Evolutionary conservation across 768 basidiomycete genomes (phyloP).

Genomic region (Mycena rosella): DNA sequence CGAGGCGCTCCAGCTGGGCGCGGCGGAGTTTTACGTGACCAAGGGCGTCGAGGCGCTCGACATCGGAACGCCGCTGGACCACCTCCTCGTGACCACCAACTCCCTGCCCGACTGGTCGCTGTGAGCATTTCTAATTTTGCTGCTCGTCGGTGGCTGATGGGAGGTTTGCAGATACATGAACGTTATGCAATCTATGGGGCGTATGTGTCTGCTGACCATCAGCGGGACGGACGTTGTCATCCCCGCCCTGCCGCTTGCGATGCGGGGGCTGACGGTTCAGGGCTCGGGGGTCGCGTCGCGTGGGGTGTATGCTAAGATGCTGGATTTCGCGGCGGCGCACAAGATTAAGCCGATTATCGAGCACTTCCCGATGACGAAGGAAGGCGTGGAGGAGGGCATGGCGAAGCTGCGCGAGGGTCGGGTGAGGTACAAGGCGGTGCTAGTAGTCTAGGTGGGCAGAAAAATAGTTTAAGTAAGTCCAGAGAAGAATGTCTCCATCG

Average conservation of each 20-base stretch:
- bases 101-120: constrained; percentile 16
- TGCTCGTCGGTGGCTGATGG: neutral
- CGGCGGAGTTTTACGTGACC: constrained; percentile 50
- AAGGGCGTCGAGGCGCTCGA: constrained; percentile 42
- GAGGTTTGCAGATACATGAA: constrained; percentile 7
- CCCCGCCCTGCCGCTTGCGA: constrained; percentile 11
- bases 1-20: constrained; percentile 48
- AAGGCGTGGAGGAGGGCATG: too few species aligned
- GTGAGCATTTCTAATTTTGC: neutral
- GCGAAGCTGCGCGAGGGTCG: too few species aligned
- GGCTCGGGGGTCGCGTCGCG: too few species aligned
- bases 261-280: too few species aligned
- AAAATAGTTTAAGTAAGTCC: too few species aligned
- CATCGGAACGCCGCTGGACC: constrained; percentile 42
- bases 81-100: constrained; percentile 47
- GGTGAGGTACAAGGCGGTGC: too few species aligned
- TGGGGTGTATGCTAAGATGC: too few species aligned
- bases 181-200: constrained; percentile 6
- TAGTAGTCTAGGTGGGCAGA: too few species aligned
- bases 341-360: too few species aligned
- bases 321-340: too few species aligned
- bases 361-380: too few species aligned
- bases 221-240: constrained; percentile 6
- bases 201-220: constrained; percentile 16
- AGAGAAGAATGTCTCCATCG: too few species aligned